phyloP scores from a whole-genome alignment of 345 rosid genomes.

The Eucalyptus paniculata region DNA sequence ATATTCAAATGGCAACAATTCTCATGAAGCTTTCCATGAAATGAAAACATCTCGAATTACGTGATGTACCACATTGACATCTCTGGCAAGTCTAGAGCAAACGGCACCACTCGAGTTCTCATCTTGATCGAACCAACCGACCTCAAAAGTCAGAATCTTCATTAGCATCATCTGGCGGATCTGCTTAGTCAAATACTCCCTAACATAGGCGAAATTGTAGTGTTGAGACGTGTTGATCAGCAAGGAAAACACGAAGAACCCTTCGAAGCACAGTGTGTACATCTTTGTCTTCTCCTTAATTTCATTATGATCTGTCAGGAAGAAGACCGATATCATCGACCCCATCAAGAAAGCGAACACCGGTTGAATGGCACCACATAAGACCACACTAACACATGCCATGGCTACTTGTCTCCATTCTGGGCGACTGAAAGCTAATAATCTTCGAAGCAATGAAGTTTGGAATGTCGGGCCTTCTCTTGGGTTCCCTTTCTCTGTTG shows the following conservation, averaged over 20 bases:
- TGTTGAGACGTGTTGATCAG: conserved; percentile 5
- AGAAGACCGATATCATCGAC: not conserved
- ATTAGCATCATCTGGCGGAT: conserved; percentile 14
- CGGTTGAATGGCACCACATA: not conserved
- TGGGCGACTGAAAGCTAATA: not conserved
- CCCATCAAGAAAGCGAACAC: not conserved
- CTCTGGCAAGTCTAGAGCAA: conserved; percentile 19
- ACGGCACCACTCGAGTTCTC: conserved; percentile 16
- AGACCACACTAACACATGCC: not conserved
- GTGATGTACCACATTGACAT: conserved; percentile 13
- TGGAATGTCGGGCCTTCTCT: not conserved
- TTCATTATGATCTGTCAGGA: not conserved
- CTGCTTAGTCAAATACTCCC: conserved; percentile 15
- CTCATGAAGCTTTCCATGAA: not conserved
- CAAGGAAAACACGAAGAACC: not conserved
- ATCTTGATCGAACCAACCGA: conserved; percentile 21
- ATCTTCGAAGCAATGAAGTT: conserved; percentile 8
- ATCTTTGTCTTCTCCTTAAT: not conserved
- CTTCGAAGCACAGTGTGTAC: not conserved
- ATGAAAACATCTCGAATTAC: not conserved
- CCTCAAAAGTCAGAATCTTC: conserved; percentile 18
- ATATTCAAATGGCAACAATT: not conserved
- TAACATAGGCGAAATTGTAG: conserved; percentile 18
- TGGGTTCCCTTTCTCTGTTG: not conserved
- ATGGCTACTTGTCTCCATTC: conserved; percentile 15